A percentile compares a stretch with the other conserved stretches of the same genome.
Evolutionary conservation across 805 yeast genomes (phyloP).

Genomic region (Kodamaea sagamina): DNA sequence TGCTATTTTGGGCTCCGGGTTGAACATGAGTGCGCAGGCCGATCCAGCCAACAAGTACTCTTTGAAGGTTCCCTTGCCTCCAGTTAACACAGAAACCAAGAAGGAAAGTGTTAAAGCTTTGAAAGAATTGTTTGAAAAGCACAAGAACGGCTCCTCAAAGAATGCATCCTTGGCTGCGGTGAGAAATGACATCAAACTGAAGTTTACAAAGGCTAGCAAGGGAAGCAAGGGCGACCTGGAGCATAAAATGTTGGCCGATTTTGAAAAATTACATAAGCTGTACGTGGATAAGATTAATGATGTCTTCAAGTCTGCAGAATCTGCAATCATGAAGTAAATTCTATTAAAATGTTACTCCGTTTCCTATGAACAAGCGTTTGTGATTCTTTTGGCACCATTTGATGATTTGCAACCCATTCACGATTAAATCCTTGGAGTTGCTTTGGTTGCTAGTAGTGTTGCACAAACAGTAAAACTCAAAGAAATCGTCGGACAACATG

Average conservation of each 20-base stretch:
- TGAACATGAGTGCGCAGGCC: slow-evolving; percentile 78
- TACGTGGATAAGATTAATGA: slow-evolving; percentile 59
- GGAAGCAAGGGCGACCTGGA: slow-evolving; percentile 48
- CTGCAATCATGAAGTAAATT: slow-evolving; percentile 34
- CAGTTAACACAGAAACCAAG: slow-evolving; percentile 69
- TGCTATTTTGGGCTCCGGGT: slow-evolving; percentile 63
- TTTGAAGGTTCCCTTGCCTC: slow-evolving; percentile 72
- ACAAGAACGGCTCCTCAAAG: slow-evolving; percentile 49
- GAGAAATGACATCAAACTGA: slow-evolving; percentile 55
- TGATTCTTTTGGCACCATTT: slow-evolving; percentile 77
- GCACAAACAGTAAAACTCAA: slow-evolving; percentile 41
- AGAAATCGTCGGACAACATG: slow-evolving; percentile 34
- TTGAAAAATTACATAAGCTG: slow-evolving; percentile 70
- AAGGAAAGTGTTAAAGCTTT: slow-evolving; percentile 56
- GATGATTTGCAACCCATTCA: slow-evolving; percentile 63
- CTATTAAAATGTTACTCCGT: slow-evolving; percentile 58
- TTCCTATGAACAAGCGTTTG: slow-evolving; percentile 67
- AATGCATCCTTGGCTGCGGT: slow-evolving; percentile 48
- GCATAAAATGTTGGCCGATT: slow-evolving; percentile 53
- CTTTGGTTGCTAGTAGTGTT: slow-evolving; percentile 41
- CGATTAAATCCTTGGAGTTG: slow-evolving; percentile 56
- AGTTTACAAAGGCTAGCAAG: slow-evolving; percentile 55
- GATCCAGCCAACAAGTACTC: slow-evolving; percentile 74
- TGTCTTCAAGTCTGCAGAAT: slow-evolving; percentile 26
- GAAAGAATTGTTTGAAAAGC: slow-evolving; percentile 66